Evolutionary conservation across 1,284 basidiomycete genomes (phyloP).

Genomic region (Pascua sp.): DNA sequence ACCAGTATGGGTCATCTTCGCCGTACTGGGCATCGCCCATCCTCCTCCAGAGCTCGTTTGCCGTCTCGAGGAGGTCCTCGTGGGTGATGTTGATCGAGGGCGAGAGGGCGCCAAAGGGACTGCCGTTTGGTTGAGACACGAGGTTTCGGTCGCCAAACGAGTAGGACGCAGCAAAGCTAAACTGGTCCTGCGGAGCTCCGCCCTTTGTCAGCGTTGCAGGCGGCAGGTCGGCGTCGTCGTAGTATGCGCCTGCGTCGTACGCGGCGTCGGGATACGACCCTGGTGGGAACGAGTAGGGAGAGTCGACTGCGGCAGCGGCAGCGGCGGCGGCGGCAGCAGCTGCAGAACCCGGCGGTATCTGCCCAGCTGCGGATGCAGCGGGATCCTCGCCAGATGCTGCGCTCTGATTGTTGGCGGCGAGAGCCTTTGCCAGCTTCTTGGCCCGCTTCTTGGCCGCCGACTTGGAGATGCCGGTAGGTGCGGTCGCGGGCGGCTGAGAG

Average conservation of each 20-base stretch:
- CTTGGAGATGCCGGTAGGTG: slow-evolving; percentile 40
- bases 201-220: not conserved
- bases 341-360: not conserved
- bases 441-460: slow-evolving; percentile 47
- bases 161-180: slow-evolving; percentile 19
- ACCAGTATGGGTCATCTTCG: slow-evolving; percentile 60
- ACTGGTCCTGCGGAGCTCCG: slow-evolving; percentile 10
- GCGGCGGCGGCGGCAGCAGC: not conserved
- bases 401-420: slow-evolving; percentile 10
- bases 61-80: slow-evolving; percentile 49
- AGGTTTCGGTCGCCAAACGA: slow-evolving; percentile 16
- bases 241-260: slow-evolving; percentile 28
- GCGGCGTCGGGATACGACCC: slow-evolving; percentile 10
- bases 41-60: slow-evolving; percentile 50
- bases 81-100: slow-evolving; percentile 45
- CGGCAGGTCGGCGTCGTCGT: slow-evolving; percentile 29
- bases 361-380: not conserved
- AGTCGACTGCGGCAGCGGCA: not conserved
- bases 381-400: not conserved
- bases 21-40: slow-evolving; percentile 50
- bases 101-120: slow-evolving; percentile 28
- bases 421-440: slow-evolving; percentile 43
- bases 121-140: slow-evolving; percentile 21
- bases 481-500: slow-evolving; percentile 28
- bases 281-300: slow-evolving; percentile 1